Evolutionary conservation across 345 rosid species (phyloP).

Genomic region (thale cress (Arabidopsis thaliana)): DNA sequence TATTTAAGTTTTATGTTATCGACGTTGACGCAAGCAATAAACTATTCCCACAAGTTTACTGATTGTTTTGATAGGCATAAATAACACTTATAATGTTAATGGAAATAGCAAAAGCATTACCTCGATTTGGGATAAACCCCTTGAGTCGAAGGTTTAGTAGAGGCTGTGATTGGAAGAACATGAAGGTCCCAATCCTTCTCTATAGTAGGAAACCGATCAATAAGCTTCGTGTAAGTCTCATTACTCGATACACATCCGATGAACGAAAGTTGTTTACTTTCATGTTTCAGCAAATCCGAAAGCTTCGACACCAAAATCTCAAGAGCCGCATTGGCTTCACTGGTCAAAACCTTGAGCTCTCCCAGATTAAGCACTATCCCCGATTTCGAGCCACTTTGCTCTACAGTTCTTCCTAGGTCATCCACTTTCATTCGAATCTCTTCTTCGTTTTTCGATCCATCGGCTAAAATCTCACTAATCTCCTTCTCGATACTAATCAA

Average conservation of each 20-base stretch:
- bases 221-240: constrained; percentile 57
- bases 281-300: constrained; percentile 50
- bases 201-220: constrained; percentile 50
- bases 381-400: constrained; percentile 36
- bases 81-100: background rate
- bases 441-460: constrained; percentile 42
- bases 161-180: constrained; percentile 58
- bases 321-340: constrained; percentile 40
- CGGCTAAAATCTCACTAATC: constrained; percentile 43
- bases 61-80: background rate
- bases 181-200: constrained; percentile 74
- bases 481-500: constrained; percentile 53
- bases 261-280: constrained; percentile 52
- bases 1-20: constrained; percentile 32
- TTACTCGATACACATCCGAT: constrained; percentile 54
- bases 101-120: constrained; percentile 38
- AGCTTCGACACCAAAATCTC: constrained; percentile 51
- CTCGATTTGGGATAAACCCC: constrained; percentile 59
- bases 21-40: constrained; percentile 26
- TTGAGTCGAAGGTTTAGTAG: constrained; percentile 44
- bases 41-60: constrained; percentile 21
- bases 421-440: constrained; percentile 42
- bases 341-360: constrained; percentile 51
- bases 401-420: constrained; percentile 43
- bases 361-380: constrained; percentile 60